These are phyloP conservation scores for Metroxylon sagu DNA, from an alignment of 176 grass and related monocot genomes.

Conservation along the genomic window DNA sequence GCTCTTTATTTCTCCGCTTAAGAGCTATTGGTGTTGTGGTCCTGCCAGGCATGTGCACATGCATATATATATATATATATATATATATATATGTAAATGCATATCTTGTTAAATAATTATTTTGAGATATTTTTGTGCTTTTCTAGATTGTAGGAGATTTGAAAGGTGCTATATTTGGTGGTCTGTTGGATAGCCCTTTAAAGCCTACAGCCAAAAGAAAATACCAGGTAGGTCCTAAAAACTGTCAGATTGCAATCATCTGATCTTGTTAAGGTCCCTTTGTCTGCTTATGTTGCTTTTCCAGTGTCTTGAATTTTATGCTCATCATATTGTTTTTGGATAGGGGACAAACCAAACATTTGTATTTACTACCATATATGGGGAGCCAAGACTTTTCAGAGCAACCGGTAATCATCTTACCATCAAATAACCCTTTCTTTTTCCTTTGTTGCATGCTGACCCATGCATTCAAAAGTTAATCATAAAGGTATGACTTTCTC, in stretches of 20 bases:
- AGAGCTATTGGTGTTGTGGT: too few relatives aligned
- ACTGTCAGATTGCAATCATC: too few relatives aligned
- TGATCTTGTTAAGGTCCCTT: too few relatives aligned
- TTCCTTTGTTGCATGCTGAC: background rate
- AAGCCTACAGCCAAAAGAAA: constrained; percentile 78
- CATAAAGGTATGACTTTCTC: too few relatives aligned
- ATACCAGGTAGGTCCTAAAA: constrained; percentile 54
- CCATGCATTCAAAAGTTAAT: too few relatives aligned
- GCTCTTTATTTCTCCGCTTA: too few relatives aligned
- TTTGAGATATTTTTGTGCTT: constrained; percentile 2
- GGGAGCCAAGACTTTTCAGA: constrained; percentile 67
- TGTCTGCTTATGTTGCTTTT: background rate
- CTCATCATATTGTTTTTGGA: constrained; percentile 16
- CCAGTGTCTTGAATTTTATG: constrained; percentile 2
- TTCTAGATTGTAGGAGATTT: constrained; percentile 73
- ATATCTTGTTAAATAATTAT: too few relatives aligned
- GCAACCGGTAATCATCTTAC: constrained; percentile 46
- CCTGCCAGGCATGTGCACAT: too few relatives aligned
- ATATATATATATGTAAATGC: too few relatives aligned
- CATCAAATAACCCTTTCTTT: background rate
- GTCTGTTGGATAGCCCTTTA: constrained; percentile 70
- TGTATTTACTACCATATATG: constrained; percentile 76
- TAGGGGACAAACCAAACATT: constrained; percentile 84
- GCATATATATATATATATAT: too few relatives aligned
- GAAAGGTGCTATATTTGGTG: constrained; percentile 79